phyloP scores from a whole-genome alignment of 495 filamentous ascomycete genomes.

The Annulohypoxylon moriforme region DNA sequence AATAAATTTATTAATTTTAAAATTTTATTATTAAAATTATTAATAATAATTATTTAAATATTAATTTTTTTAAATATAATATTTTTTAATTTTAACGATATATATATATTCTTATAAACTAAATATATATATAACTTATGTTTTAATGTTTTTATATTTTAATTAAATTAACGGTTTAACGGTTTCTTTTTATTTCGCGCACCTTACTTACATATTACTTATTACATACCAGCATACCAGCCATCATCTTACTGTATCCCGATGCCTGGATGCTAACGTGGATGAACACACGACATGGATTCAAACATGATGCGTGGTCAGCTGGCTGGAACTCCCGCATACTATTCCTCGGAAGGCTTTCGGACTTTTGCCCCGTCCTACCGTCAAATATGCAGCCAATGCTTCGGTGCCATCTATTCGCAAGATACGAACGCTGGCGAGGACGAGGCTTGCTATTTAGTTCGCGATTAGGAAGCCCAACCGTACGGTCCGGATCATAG shows the following conservation, averaged over 20 bases:
- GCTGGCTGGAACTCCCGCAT: conserved; percentile 8
- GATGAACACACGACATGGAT: conserved; percentile 22
- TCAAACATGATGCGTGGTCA: conserved; percentile 23
- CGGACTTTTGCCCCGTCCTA: conserved; percentile 30
- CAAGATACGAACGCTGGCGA: conserved; percentile 30
- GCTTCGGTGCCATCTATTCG: conserved; percentile 39
- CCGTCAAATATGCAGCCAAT: conserved; percentile 36
- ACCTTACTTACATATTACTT: too few species aligned
- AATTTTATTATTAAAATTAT: too few species aligned
- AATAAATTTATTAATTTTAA: too few species aligned
- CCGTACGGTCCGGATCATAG: conserved; percentile 29
- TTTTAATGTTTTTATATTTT: too few species aligned
- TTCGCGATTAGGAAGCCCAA: conserved; percentile 31
- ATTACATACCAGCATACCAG: background rate
- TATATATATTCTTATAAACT: too few species aligned
- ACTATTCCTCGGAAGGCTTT: conserved; percentile 13
- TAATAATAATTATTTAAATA: too few species aligned
- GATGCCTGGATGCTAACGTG: conserved; percentile 18
- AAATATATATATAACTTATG: too few species aligned
- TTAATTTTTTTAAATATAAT: too few species aligned
- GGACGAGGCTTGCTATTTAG: conserved; percentile 33
- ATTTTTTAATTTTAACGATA: too few species aligned
- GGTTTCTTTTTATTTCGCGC: too few species aligned
- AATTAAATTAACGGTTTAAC: too few species aligned
- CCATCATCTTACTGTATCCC: conserved; percentile 27